phyloP scores from a whole-genome alignment of 805 yeast species.

The Cyberlindnera mycetangii region DNA sequence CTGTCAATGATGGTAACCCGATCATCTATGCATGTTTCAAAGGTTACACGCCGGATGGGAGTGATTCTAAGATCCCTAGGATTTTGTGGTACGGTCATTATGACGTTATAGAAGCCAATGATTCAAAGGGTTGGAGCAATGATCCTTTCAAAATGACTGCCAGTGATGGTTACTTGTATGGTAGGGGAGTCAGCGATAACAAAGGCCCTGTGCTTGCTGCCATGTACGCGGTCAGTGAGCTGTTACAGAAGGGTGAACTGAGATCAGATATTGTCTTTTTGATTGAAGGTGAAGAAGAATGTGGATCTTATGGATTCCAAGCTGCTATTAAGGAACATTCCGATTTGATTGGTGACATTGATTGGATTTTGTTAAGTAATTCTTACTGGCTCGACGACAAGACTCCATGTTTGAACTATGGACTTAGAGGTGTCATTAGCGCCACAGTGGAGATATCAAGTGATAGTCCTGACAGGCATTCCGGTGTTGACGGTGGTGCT shows the following conservation, averaged over 20 bases:
- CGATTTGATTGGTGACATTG: constrained; percentile 62
- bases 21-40: constrained; percentile 74
- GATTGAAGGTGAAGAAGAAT: constrained; percentile 94
- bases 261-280: constrained; percentile 75
- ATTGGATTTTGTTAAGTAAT: constrained; percentile 87
- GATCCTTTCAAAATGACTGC: constrained; percentile 78
- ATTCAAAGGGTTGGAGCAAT: constrained; percentile 62
- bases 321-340: constrained; percentile 54
- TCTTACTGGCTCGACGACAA: constrained; percentile 92
- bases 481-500: constrained; percentile 96
- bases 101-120: constrained; percentile 83
- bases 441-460: constrained; percentile 68
- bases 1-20: constrained; percentile 80
- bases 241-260: constrained; percentile 49
- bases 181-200: constrained; percentile 91
- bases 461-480: constrained; percentile 84
- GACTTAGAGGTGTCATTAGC: constrained; percentile 87
- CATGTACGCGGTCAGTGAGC: constrained; percentile 78
- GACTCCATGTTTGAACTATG: constrained; percentile 91
- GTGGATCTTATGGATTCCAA: constrained; percentile 85
- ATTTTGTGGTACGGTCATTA: constrained; percentile 94
- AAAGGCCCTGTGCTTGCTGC: constrained; percentile 92
- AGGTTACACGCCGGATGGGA: constrained; percentile 33
- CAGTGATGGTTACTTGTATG: constrained; percentile 80
- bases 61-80: constrained; percentile 33